These are phyloP conservation scores for Thalassiosira hispida DNA, from an alignment of 352 stramenopile genomes.

Conservation along the genomic window DNA sequence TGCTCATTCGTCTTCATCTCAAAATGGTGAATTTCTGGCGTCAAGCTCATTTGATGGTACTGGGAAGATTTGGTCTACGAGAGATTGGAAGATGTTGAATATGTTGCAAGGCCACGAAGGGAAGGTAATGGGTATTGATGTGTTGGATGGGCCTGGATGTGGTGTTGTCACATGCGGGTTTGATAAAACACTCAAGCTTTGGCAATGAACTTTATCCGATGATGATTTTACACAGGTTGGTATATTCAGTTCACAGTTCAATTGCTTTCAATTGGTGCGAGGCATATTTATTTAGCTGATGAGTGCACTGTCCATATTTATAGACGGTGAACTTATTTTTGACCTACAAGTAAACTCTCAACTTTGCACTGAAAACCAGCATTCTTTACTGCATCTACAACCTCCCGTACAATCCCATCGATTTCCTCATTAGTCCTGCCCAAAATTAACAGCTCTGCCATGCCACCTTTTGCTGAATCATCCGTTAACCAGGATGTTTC, in stretches of 20 bases:
- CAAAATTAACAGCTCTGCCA: conserved; percentile 33
- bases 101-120: conserved; percentile 92
- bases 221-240: background rate
- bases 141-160: conserved; percentile 73
- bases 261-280: too few species aligned
- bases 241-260: background rate
- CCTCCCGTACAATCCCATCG: conserved; percentile 29
- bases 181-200: conserved; percentile 85
- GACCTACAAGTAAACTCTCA: conserved; percentile 28
- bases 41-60: conserved; percentile 94
- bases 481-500: conserved; percentile 66
- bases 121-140: conserved; percentile 93
- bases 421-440: conserved; percentile 39
- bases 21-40: conserved; percentile 87
- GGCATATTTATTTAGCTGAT: too few species aligned
- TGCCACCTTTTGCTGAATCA: conserved; percentile 45
- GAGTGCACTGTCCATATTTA: too few species aligned
- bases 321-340: too few species aligned
- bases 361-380: conserved; percentile 56
- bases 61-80: conserved; percentile 93
- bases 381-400: conserved; percentile 32
- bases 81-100: conserved; percentile 90
- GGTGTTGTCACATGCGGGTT: conserved; percentile 77
- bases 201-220: conserved; percentile 69
- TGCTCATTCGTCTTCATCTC: conserved; percentile 44